Percentiles rank a stretch among this genome's conserved stretches.
Evolutionary conservation across 306 rosid species (phyloP).

Genomic region (Elaeagnus macrophylla): DNA sequence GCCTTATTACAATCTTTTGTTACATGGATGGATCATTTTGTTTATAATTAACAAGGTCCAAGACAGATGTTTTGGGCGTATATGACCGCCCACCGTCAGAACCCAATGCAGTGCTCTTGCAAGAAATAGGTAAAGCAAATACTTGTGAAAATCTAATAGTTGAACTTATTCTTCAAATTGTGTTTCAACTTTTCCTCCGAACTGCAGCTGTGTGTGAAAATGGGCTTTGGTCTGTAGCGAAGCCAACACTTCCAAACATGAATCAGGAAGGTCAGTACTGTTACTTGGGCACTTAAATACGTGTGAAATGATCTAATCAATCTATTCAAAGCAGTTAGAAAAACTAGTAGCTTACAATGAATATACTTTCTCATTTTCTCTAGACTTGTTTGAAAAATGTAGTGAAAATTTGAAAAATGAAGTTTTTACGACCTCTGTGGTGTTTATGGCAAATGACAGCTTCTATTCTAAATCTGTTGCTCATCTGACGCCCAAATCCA

Average conservation of each 20-base stretch:
- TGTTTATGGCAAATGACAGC: too few relatives aligned
- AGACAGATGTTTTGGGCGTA: constrained; percentile 90
- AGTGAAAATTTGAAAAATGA: not conserved
- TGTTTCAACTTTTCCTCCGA: constrained; percentile 4
- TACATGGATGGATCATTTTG: constrained; percentile 14
- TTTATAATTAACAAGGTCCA: constrained; percentile 32
- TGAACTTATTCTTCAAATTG: not conserved
- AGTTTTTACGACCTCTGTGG: not conserved
- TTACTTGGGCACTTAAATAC: not conserved
- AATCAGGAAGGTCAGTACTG: constrained; percentile 31
- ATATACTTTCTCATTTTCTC: not conserved
- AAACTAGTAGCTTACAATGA: not conserved
- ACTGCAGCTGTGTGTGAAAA: constrained; percentile 56
- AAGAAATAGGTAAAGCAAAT: constrained; percentile 60
- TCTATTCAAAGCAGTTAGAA: too few relatives aligned
- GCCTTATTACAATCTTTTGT: constrained; percentile 1
- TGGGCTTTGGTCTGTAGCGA: constrained; percentile 74
- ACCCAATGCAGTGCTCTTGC: constrained; percentile 55
- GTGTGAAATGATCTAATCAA: too few relatives aligned
- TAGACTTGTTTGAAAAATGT: not conserved
- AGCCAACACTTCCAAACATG: constrained; percentile 47
- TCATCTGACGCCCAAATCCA: too few relatives aligned
- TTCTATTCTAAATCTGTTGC: too few relatives aligned
- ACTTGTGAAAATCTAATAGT: not conserved
- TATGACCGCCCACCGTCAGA: constrained; percentile 84